Base-by-base conservation (phyloP, 176 grass and related monocot species). In the Miscanthus lutarioriparius region DNA sequence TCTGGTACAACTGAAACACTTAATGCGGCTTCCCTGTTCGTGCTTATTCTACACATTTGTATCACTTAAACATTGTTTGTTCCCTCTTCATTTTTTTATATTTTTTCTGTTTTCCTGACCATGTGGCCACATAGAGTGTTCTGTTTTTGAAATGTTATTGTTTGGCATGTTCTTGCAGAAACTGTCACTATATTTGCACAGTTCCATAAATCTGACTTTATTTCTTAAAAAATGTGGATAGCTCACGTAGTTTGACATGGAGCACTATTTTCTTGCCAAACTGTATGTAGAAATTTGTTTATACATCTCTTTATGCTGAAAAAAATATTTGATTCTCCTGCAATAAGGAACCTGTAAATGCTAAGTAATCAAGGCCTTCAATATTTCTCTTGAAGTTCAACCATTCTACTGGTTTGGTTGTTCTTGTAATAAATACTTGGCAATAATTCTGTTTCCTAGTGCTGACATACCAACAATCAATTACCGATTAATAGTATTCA, bases 1-100 rank as follows among this genome's bases (percentile, higher is more conserved):
- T 37, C 80, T 98, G 96, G 96, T 98, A 98, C 22, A 64, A 35
- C 23, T 14, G 14, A 64, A 48, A 54, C 25, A 58, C 54, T 88
- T 68, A 44, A 51, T 54, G 75, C 45, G 25, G 8, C 43, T 36
- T 64, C 48, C 68, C 8, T 37, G 72, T 73, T 80, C 17, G 63
- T 76, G 28, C 33, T 48, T 43, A 35, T 79, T 17, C 25, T 75
- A 23, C 40, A 84, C 40, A 89, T 85, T 58, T 70, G 69, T 73
- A n/a, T 44, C 22, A 85, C 38, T 1, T 44, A 63, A 85, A 27
- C 2, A 67, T 84, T 79, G 26, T 35, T 74, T 88, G 32, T 53
- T 32, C 51, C 77, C 53, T 64, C 38, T 40, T 15, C 51, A 16
- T 35, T 67, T 1, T 67, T 33, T 67, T 35, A 35, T 16, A 9